Conservation (phyloP, 257 asterid species). For the Primulina tabacum region DNA sequence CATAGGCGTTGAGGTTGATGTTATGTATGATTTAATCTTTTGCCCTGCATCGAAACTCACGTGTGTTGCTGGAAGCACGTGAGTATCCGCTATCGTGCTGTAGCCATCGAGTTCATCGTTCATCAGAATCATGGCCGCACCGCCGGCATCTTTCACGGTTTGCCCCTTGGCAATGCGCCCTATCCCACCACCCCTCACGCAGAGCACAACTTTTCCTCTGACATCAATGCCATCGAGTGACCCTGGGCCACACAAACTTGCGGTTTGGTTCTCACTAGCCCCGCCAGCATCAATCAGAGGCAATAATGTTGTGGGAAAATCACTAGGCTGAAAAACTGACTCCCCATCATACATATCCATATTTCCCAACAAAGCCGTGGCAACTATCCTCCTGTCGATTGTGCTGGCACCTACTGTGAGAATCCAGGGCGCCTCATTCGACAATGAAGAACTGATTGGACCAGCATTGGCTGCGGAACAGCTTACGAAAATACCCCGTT, state of each 20-base stretch:
- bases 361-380: background rate
- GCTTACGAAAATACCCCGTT: background rate
- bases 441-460: background rate
- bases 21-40: no score
- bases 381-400: background rate
- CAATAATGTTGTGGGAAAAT: background rate
- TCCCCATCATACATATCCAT: background rate
- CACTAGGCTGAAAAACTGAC: background rate
- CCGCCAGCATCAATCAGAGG: background rate
- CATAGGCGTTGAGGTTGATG: background rate
- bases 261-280: background rate
- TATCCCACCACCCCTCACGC: background rate
- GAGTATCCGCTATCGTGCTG: background rate
- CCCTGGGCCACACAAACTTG: background rate
- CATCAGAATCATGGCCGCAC: background rate
- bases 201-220: background rate
- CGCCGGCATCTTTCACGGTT: background rate
- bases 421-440: background rate
- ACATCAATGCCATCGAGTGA: background rate
- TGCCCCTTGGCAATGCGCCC: background rate
- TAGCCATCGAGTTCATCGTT: background rate
- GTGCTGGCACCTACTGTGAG: slow-evolving; percentile 2
- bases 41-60: no score
- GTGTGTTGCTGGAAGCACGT: background rate
- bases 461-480: background rate